Percentiles rank a stretch among this genome's conserved stretches.
Evolutionary conservation across 2,329 filamentous ascomycete species (phyloP).

Genomic region (Fusarium hostae): DNA sequence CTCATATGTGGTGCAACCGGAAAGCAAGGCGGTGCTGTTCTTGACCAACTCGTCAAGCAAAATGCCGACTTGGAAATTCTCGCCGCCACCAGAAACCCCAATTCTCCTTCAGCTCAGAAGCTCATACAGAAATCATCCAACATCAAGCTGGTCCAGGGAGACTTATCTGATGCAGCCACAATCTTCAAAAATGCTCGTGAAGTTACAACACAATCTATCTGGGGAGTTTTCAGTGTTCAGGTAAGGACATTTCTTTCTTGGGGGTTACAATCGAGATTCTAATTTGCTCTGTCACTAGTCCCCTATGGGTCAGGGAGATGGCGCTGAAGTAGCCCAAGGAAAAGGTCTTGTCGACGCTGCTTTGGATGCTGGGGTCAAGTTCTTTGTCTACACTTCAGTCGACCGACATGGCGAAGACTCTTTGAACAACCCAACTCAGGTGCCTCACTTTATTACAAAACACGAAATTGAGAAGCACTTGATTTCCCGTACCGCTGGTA

Average conservation of each 20-base stretch:
- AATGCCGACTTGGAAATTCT: constrained; percentile 61
- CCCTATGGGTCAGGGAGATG: constrained; percentile 4
- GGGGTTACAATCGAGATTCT: background rate
- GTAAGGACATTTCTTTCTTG: background rate
- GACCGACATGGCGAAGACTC: constrained; percentile 68
- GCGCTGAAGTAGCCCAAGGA: constrained; percentile 56
- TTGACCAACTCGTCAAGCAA: constrained; percentile 45
- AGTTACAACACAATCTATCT: constrained; percentile 13
- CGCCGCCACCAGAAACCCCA: constrained; percentile 68
- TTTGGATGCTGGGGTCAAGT: constrained; percentile 62
- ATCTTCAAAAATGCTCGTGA: constrained; percentile 56
- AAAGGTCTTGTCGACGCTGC: constrained; percentile 66
- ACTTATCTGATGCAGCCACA: constrained; percentile 61
- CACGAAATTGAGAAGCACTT: constrained; percentile 70
- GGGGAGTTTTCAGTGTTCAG: constrained; percentile 29
- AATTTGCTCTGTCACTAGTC: background rate
- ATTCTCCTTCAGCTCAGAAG: constrained; percentile 61
- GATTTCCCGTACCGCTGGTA: constrained; percentile 52
- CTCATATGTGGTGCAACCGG: constrained; percentile 53
- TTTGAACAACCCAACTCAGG: constrained; percentile 60
- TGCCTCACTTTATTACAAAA: constrained; percentile 71
- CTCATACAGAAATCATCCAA: constrained; percentile 57
- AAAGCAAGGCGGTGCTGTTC: constrained; percentile 52
- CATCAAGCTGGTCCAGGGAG: constrained; percentile 67
- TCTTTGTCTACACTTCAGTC: constrained; percentile 71